Percentiles rank a stretch among this genome's conserved stretches.
These are phyloP conservation scores for Teunomyces tritomae DNA, from an alignment of 805 yeast species.

Conservation along the genomic window DNA sequence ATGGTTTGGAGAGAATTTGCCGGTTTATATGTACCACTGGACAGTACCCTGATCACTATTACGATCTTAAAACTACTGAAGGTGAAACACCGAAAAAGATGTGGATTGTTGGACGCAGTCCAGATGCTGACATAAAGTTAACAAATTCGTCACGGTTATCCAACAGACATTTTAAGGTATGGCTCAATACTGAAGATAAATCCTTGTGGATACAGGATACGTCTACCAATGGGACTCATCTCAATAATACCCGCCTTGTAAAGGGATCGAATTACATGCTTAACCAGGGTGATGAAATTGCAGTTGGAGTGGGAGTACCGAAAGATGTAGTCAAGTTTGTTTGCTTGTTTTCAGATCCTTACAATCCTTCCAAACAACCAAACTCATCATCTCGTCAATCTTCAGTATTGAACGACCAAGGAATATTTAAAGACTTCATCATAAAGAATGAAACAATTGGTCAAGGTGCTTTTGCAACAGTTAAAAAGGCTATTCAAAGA, in stretches of 20 bases:
- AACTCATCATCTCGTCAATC: conserved; percentile 16
- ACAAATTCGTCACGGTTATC: conserved; percentile 63
- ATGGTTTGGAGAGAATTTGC: conserved; percentile 42
- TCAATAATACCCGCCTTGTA: conserved; percentile 70
- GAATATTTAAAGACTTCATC: conserved; percentile 68
- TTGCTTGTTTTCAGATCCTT: conserved; percentile 45
- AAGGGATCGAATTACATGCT: conserved; percentile 77
- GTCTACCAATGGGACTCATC: conserved; percentile 90
- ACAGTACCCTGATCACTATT: conserved; percentile 37
- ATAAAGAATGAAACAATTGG: conserved; percentile 86
- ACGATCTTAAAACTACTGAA: conserved; percentile 41
- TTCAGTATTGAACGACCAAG: conserved; percentile 43
- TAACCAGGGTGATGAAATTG: conserved; percentile 89
- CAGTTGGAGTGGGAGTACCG: conserved; percentile 83
- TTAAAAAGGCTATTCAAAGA: conserved; percentile 85
- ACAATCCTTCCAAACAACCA: conserved; percentile 31
- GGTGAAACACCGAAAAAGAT: conserved; percentile 23
- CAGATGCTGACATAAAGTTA: conserved; percentile 60
- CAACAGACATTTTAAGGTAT: conserved; percentile 68
- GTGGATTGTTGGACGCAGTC: conserved; percentile 78
- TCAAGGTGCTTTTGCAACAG: conserved; percentile 98
- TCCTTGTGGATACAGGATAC: conserved; percentile 65
- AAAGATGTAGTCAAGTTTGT: conserved; percentile 59
- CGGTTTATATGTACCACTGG: conserved; percentile 61
- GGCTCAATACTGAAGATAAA: conserved; percentile 59